Evolutionary conservation across 208 protist genomes (phyloP).

Genomic region (Leptomonas pyrrhocoris): DNA sequence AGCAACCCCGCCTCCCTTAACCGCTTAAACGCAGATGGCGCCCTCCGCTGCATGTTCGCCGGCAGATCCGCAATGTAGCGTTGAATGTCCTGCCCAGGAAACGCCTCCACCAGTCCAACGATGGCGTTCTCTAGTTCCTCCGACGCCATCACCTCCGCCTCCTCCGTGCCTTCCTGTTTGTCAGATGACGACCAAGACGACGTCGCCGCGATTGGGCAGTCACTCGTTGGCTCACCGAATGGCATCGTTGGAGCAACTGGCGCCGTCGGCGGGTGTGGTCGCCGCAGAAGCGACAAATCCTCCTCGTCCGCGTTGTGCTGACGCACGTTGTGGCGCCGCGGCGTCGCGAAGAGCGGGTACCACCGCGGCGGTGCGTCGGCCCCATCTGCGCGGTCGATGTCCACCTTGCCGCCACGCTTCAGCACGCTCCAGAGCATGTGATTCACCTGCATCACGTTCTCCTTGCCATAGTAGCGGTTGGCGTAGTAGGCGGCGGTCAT

Average conservation of each 20-base stretch:
- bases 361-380: constrained; percentile 63
- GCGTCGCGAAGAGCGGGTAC: constrained; percentile 67
- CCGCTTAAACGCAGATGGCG: constrained; percentile 70
- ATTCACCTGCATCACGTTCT: constrained; percentile 65
- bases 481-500: constrained; percentile 87
- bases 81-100: constrained; percentile 72
- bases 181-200: neutral
- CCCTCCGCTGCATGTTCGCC: constrained; percentile 33
- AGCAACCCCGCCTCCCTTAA: constrained; percentile 70
- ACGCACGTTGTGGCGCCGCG: constrained; percentile 55
- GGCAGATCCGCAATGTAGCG: constrained; percentile 71
- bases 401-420: constrained; percentile 79
- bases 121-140: constrained; percentile 53
- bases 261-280: neutral
- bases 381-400: constrained; percentile 69
- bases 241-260: constrained; percentile 15
- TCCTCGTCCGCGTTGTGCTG: constrained; percentile 76
- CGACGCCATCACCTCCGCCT: constrained; percentile 10
- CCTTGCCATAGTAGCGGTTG: constrained; percentile 82
- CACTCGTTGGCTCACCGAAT: neutral
- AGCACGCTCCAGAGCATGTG: constrained; percentile 80
- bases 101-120: constrained; percentile 46
- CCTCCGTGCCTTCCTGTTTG: neutral
- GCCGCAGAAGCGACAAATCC: constrained; percentile 67
- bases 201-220: neutral